Evolutionary conservation across 306 rosid species (phyloP).

Genomic region (Trichosanthes cucumerina): DNA sequence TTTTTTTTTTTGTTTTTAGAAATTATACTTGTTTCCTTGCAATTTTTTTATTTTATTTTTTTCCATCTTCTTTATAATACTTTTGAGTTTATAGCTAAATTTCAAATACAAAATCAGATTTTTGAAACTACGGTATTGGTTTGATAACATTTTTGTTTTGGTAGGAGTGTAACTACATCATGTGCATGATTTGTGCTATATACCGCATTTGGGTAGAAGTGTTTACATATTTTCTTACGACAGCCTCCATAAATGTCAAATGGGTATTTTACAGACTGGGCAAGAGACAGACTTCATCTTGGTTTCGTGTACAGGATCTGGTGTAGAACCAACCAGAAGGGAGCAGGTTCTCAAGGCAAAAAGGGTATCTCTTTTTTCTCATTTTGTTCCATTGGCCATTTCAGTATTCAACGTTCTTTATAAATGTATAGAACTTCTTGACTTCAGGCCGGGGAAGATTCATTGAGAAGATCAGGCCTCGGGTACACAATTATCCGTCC

Average conservation of each 20-base stretch:
- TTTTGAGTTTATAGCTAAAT: not conserved
- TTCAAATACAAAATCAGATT: not conserved
- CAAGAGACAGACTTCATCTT: slow-evolving; percentile 91
- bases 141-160: not conserved
- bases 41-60: not conserved
- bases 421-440: not conserved
- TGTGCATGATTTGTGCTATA: not conserved
- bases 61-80: not conserved
- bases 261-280: slow-evolving; percentile 60
- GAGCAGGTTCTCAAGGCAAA: slow-evolving; percentile 97
- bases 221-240: not conserved
- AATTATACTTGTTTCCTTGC: not conserved
- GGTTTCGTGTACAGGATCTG: slow-evolving; percentile 93
- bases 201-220: not conserved
- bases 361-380: slow-evolving; percentile 46
- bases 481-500: slow-evolving; percentile 96
- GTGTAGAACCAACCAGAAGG: slow-evolving; percentile 77
- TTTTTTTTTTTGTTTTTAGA: not conserved
- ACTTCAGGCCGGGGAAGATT: slow-evolving; percentile 87
- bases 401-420: not conserved
- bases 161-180: not conserved
- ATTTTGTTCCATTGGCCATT: slow-evolving; percentile 13
- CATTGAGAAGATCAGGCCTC: slow-evolving; percentile 87
- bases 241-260: slow-evolving; percentile 15
- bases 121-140: not conserved